Evolutionary conservation across 1,139 yeast species (phyloP).

Genomic region (Kluyveromyces sp.): DNA sequence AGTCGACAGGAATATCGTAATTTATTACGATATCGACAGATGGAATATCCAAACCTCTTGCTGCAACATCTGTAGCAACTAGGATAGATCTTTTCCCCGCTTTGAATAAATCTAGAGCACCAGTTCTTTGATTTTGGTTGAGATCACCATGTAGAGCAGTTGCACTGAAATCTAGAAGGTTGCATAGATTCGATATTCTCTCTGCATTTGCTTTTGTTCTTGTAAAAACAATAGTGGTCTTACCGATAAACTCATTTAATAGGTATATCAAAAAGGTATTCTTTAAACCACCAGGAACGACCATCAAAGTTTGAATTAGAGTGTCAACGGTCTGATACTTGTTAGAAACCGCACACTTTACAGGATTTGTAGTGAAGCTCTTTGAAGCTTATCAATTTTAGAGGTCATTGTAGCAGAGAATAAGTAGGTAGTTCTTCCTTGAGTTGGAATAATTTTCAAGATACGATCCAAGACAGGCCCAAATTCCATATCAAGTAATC

Average conservation of each 20-base stretch:
- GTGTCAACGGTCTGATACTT: constrained; percentile 93
- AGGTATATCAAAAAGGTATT: constrained; percentile 80
- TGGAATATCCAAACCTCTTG: constrained; percentile 96
- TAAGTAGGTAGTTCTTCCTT: constrained; percentile 69
- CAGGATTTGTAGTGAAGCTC: constrained; percentile 87
- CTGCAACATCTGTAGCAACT: constrained; percentile 97
- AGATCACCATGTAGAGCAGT: constrained; percentile 94
- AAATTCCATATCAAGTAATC: constrained; percentile 91
- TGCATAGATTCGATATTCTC: constrained; percentile 73
- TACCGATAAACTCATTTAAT: constrained; percentile 77
- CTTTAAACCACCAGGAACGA: constrained; percentile 87
- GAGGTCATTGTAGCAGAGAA: constrained; percentile 97
- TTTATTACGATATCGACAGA: constrained; percentile 87
- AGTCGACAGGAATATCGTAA: constrained; percentile 93
- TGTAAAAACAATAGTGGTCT: constrained; percentile 81
- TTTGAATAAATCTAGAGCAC: constrained; percentile 87
- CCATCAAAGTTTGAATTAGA: constrained; percentile 78
- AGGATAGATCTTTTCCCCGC: constrained; percentile 74
- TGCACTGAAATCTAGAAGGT: constrained; percentile 78
- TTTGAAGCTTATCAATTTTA: constrained; percentile 86
- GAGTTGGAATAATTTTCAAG: constrained; percentile 68
- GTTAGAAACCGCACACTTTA: constrained; percentile 79
- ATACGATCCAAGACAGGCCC: constrained; percentile 91
- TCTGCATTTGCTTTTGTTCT: constrained; percentile 95
- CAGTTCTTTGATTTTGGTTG: constrained; percentile 85